Base-by-base conservation (phyloP, 768 basidiomycete genomes). In the Pleurotus sapidus region DNA sequence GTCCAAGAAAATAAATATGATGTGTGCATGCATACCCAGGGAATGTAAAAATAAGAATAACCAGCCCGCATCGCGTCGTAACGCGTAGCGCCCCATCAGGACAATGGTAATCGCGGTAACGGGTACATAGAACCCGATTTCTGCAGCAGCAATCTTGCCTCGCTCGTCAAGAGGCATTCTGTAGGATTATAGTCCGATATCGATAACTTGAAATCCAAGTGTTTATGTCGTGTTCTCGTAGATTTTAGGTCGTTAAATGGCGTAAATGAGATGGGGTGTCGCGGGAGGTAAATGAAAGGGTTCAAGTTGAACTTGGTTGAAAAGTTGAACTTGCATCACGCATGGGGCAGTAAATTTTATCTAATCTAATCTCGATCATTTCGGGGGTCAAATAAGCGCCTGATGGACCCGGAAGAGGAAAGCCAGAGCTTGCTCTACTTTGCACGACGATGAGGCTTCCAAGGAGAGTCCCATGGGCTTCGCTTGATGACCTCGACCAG, bases 391-490 rank as follows among this genome's bases (percentile, higher is more conserved):
- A 40, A 37, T 24, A 38, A 25, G 15, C 24, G 6, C 5, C 15
- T 1, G 20, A 1, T 3, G 20, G 20, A 20, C 20, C 3, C 20
- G 20, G 20, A 1, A 1, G 20, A 20, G 1, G 20, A 20, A 20
- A 20, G 39, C 11, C 15, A 34, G 27, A 40, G 39, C 3, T 43
- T 42, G 37, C 46, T 45, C 25, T 40, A 47, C n/a, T n/a, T 60
- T 46, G 48, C 55, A 46, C 5, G 37, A 48, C 15, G 58, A 90
- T 91, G 89, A 77, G 81, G 59, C 79, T 91, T 18, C 93, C 93
- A 56, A 83, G 89, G 51, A 82, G 92, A 30, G 87, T 91, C 0
- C 90, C 92, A 3, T 95, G 93, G 93, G 70, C 84, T 12, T 78
- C 80, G 37, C 67, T 84, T 6, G 63, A 70, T 34, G 93, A 95